Percentiles rank a stretch among this genome's conserved stretches.
These are phyloP conservation scores for Piper longum DNA, from an alignment of 164 flowering plant genomes.

Conservation along the genomic window DNA sequence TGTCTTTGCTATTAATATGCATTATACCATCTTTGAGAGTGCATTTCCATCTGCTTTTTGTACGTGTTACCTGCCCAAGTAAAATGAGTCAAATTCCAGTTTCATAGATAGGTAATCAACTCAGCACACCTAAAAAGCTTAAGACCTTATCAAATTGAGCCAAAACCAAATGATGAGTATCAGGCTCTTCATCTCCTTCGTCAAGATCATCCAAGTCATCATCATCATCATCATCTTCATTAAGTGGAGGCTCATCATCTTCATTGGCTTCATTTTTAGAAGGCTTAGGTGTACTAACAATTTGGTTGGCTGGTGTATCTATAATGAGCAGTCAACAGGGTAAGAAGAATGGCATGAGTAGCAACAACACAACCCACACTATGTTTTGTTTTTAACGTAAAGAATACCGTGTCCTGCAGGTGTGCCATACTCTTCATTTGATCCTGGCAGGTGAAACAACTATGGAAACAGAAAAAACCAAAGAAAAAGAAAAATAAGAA, in stretches of 20 bases:
- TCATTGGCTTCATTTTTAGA: constrained; percentile 45
- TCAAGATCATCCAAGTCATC: constrained; percentile 81
- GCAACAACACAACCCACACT: neutral
- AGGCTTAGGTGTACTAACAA: constrained; percentile 21
- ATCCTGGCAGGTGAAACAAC: constrained; percentile 79
- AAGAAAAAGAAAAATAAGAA: constrained; percentile 2
- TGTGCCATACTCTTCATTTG: constrained; percentile 85
- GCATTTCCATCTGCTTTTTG: constrained; percentile 98
- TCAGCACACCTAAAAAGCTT: neutral
- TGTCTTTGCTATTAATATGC: constrained; percentile 76
- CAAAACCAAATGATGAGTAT: constrained; percentile 75
- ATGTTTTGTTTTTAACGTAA: neutral
- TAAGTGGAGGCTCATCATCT: constrained; percentile 65
- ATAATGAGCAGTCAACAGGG: constrained; percentile 1
- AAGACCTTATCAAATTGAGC: constrained; percentile 97
- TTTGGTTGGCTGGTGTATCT: constrained; percentile 65
- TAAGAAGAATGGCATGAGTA: neutral
- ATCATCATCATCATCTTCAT: constrained; percentile 80
- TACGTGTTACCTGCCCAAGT: constrained; percentile 59
- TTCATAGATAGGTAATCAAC: neutral
- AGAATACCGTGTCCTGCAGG: constrained; percentile 65
- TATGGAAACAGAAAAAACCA: constrained; percentile 13
- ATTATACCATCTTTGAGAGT: constrained; percentile 89
- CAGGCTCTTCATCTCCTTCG: constrained; percentile 59
- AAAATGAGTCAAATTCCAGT: neutral